A percentile compares a stretch with the other conserved stretches of the same genome.
Evolutionary conservation across 2,329 filamentous ascomycete species (phyloP).

Genomic region (Colletotrichum musae): DNA sequence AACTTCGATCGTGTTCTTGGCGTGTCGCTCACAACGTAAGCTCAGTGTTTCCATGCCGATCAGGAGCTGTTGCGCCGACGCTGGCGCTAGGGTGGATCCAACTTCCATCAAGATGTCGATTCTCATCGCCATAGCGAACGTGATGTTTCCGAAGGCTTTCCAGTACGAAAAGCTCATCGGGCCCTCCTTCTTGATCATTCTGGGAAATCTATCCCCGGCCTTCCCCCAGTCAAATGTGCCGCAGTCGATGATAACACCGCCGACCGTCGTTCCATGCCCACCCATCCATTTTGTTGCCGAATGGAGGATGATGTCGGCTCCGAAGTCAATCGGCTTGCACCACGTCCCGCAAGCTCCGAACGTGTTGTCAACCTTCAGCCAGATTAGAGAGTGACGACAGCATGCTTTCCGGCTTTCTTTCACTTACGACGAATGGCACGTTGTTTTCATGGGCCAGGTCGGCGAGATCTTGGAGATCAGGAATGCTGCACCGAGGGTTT

Average conservation of each 20-base stretch:
- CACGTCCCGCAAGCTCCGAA: constrained; percentile 80
- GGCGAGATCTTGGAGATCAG: constrained; percentile 76
- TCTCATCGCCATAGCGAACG: constrained; percentile 76
- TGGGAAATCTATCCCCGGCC: constrained; percentile 76
- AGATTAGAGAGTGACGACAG: not conserved
- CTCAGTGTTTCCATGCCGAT: constrained; percentile 79
- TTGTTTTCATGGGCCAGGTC: constrained; percentile 66
- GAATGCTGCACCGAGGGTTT: constrained; percentile 90
- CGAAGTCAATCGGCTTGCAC: constrained; percentile 75
- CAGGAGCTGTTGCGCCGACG: constrained; percentile 79
- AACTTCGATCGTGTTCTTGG: constrained; percentile 74
- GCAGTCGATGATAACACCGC: constrained; percentile 76
- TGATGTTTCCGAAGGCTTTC: constrained; percentile 69
- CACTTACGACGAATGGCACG: constrained; percentile 46
- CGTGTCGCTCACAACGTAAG: constrained; percentile 76
- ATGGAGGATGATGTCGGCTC: constrained; percentile 80
- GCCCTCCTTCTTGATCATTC: constrained; percentile 74
- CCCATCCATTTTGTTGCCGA: constrained; percentile 83
- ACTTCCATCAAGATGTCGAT: constrained; percentile 77
- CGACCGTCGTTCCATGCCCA: constrained; percentile 80
- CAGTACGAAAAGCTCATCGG: constrained; percentile 23
- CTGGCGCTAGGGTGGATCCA: constrained; percentile 77
- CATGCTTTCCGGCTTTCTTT: not conserved
- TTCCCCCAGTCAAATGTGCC: constrained; percentile 78
- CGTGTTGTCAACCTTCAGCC: constrained; percentile 72